Percentiles rank a stretch among this genome's conserved stretches.
These are phyloP conservation scores for Neoascochyta sp. DNA, from an alignment of 2,329 filamentous ascomycete species.

Conservation along the genomic window DNA sequence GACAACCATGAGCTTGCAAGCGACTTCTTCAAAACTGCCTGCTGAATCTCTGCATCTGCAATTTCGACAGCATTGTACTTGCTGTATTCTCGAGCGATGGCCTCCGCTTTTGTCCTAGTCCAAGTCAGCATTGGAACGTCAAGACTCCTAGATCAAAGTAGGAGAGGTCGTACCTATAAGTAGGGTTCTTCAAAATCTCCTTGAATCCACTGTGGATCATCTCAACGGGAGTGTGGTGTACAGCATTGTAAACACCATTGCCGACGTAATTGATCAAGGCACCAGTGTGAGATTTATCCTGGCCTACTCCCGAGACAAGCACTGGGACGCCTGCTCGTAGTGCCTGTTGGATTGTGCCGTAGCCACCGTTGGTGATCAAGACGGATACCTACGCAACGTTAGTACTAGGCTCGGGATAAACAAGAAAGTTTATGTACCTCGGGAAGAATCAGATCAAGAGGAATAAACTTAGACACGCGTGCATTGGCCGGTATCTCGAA, in stretches of 20 bases:
- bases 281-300: conserved; percentile 42
- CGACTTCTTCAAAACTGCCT: neutral
- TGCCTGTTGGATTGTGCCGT: conserved; percentile 47
- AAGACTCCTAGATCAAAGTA: neutral
- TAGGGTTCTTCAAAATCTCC: conserved; percentile 5
- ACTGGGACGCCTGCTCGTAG: conserved; percentile 47
- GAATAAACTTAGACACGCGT: conserved; percentile 46
- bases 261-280: conserved; percentile 13
- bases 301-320: conserved; percentile 43
- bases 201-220: conserved; percentile 4
- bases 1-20: no score
- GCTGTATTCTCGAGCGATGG: conserved; percentile 2
- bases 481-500: conserved; percentile 41
- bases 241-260: conserved; percentile 8
- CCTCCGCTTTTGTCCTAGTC: conserved; percentile 2
- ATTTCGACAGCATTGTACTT: conserved; percentile 8
- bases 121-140: neutral
- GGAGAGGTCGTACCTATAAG: conserved; percentile 2
- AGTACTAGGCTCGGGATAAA: neutral
- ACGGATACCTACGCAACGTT: conserved; percentile 25
- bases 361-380: conserved; percentile 50
- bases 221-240: conserved; percentile 1
- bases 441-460: conserved; percentile 47
- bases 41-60: conserved; percentile 5
- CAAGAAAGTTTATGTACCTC: conserved; percentile 1